phyloP scores from a whole-genome alignment of 352 stramenopile genomes.

The Phytophthora agathidicida region DNA sequence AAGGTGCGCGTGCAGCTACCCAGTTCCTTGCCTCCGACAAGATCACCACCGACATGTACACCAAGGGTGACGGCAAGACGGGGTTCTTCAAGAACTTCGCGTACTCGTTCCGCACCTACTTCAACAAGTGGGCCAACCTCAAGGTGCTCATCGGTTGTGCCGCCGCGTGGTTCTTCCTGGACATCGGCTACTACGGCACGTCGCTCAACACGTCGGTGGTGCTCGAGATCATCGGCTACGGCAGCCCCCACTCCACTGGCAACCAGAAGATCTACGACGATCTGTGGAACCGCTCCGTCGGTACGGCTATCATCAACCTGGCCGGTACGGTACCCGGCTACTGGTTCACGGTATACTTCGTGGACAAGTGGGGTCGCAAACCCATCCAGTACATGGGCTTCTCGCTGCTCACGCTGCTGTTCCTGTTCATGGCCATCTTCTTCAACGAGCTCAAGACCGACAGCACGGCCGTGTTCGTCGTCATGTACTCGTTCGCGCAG shows the following conservation, averaged over 20 bases:
- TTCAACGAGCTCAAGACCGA: constrained; percentile 46
- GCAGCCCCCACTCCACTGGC: constrained; percentile 33
- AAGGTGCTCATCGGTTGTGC: constrained; percentile 55
- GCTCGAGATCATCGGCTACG: constrained; percentile 51
- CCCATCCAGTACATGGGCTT: constrained; percentile 72
- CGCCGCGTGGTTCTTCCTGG: constrained; percentile 62
- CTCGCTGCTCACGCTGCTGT: constrained; percentile 43
- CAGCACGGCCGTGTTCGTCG: constrained; percentile 44
- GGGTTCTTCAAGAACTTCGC: constrained; percentile 45
- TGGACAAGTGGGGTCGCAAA: constrained; percentile 58
- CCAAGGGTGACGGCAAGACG: constrained; percentile 49
- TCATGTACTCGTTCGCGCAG: constrained; percentile 60
- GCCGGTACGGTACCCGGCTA: constrained; percentile 61
- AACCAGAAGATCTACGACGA: constrained; percentile 58
- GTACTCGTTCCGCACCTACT: constrained; percentile 40
- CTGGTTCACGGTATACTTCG: constrained; percentile 69
- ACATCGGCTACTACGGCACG: constrained; percentile 69
- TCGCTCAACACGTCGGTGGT: constrained; percentile 56
- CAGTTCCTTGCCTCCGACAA: constrained; percentile 46
- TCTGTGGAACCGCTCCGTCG: constrained; percentile 48
- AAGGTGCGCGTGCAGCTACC: constrained; percentile 29
- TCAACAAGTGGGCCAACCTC: constrained; percentile 50
- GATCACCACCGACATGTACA: constrained; percentile 44
- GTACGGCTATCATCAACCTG: constrained; percentile 55
- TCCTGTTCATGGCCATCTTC: constrained; percentile 59